These are phyloP conservation scores for Ogataea hybrid DNA, from an alignment of 1,139 yeast genomes.

Conservation along the genomic window DNA sequence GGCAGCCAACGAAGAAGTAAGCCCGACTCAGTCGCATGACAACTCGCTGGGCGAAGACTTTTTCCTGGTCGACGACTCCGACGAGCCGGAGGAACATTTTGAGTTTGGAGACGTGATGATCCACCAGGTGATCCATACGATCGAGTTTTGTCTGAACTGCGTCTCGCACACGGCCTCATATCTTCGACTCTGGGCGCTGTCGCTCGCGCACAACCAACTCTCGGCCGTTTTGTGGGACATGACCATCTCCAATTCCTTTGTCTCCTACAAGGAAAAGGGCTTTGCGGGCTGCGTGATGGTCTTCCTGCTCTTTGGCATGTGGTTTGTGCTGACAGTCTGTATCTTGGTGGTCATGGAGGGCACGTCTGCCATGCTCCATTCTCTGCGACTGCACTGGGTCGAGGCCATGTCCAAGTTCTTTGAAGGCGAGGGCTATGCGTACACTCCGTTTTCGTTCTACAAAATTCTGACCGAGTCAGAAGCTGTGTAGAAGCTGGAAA, in stretches of 20 bases:
- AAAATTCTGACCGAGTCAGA: conserved; percentile 28
- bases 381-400: conserved; percentile 99
- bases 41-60: conserved; percentile 26
- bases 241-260: too few species aligned
- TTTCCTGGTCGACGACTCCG: conserved; percentile 33
- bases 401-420: conserved; percentile 98
- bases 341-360: too few species aligned
- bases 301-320: too few species aligned
- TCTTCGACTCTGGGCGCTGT: conserved; percentile 94
- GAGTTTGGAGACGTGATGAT: conserved; percentile 92
- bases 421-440: conserved; percentile 91
- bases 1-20: conserved; percentile 26
- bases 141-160: conserved; percentile 96
- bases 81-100: conserved; percentile 51
- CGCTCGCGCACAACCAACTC: too few species aligned
- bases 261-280: too few species aligned
- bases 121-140: conserved; percentile 97
- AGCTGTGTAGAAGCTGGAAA: neutral
- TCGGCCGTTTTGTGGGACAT: too few species aligned
- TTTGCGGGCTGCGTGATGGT: too few species aligned
- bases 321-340: too few species aligned
- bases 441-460: conserved; percentile 74
- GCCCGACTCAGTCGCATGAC: conserved; percentile 19
- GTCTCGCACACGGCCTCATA: conserved; percentile 98
- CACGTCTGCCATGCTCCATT: too few species aligned